Evolutionary conservation across 306 rosid species (phyloP), one percentile per base, ranked within the genome.

Genomic region (Cyclanthera cordifolia): DNA sequence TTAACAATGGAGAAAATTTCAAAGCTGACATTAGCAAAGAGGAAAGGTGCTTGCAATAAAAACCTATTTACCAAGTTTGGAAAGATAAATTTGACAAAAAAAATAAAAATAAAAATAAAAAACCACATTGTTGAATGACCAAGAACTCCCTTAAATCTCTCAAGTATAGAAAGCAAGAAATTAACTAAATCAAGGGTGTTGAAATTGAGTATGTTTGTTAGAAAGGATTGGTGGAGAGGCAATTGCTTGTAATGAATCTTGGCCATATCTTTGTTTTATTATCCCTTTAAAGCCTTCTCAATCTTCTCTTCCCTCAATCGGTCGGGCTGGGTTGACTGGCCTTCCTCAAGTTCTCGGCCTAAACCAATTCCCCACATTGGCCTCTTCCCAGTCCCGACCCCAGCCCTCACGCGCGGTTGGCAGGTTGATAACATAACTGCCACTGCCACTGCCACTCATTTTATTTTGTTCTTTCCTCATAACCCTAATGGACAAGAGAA

Each of bases 291-390:
- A 69, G 58, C 60, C 60, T 32, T 30, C 23, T 13, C 21, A 0
- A 28, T 1, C 61, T 69, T 21, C 49, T 51, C 14, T 51, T 13
- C 30, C 30, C 24, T 41, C 4, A 50, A 11, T 53, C 43, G 59
- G 73, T 69, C 61, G 61, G 73, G 73, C 73, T 69, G 61, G 59
- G 19, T 11, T 12, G 9, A 59, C 10, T 53, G 14, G 37, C n/a
- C n/a, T 64, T 19, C 28, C 43, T 21, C 28, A 27, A 11, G 15
- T 13, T 27, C 20, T 25, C 2, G 15, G 16, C n/a, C 43, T 17
- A 28, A 2, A 34, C 17, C 47, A 1, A 27, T 19, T 68, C 20
- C 56, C 48, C 25, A 11, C 4, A 19, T 69, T 69, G 1, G 19
- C 61, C 17, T 2, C 27, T 20, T 21, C 46, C 46, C 57, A 7